phyloP scores from a whole-genome alignment of 805 yeast species.

The Pichia occidentalis region DNA sequence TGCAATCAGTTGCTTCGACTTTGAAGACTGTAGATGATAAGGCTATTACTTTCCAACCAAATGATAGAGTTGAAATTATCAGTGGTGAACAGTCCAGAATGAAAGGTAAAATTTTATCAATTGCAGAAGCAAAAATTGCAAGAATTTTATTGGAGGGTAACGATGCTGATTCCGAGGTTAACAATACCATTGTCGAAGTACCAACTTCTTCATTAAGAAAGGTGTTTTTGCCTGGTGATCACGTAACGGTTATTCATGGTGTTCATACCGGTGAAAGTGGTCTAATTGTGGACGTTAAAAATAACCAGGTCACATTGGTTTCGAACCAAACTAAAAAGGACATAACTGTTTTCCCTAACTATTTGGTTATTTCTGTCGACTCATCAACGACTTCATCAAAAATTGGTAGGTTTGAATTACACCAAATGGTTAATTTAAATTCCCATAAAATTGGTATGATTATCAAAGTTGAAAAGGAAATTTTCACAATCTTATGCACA shows the following conservation, averaged over 20 bases:
- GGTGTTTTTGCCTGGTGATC: conserved; percentile 86
- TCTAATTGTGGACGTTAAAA: conserved; percentile 73
- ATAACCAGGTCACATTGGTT: conserved; percentile 82
- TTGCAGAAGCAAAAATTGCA: conserved; percentile 51
- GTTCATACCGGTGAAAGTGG: conserved; percentile 93
- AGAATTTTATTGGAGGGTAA: conserved; percentile 44
- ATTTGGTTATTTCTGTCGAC: conserved; percentile 86
- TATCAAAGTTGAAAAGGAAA: conserved; percentile 82
- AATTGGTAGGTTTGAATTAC: conserved; percentile 74
- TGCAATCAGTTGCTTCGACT: conserved; percentile 81
- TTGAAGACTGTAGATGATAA: conserved; percentile 57
- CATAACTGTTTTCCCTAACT: conserved; percentile 87
- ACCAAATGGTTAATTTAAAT: conserved; percentile 83
- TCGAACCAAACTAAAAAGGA: conserved; percentile 87
- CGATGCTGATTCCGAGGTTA: conserved; percentile 46
- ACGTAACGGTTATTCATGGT: conserved; percentile 87
- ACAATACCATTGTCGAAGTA: conserved; percentile 61
- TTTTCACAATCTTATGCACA: conserved; percentile 71
- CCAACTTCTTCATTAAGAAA: conserved; percentile 80
- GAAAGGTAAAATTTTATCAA: conserved; percentile 67
- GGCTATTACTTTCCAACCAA: conserved; percentile 71
- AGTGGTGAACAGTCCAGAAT: conserved; percentile 93
- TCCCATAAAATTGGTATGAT: conserved; percentile 85
- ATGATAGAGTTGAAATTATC: conserved; percentile 87
- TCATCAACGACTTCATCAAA: conserved; percentile 61